phyloP scores from a whole-genome alignment of 2,329 filamentous ascomycete species.

The Fusarium tjaetaba region DNA sequence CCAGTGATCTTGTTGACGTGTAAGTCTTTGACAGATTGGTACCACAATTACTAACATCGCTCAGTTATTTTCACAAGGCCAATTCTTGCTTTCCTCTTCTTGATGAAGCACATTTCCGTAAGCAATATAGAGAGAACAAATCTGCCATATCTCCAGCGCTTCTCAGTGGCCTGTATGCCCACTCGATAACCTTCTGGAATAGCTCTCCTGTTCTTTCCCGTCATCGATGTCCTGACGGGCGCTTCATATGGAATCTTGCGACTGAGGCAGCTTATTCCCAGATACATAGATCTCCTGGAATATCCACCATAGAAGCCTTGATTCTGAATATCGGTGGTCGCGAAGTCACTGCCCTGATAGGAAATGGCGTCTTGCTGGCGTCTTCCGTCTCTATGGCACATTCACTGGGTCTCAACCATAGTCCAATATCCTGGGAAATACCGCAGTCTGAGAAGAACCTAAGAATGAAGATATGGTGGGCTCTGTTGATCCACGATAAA shows the following conservation, averaged over 20 bases:
- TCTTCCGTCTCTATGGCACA: constrained; percentile 63
- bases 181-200: constrained; percentile 67
- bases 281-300: constrained; percentile 65
- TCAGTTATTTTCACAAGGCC: constrained; percentile 50
- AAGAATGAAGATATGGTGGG: constrained; percentile 66
- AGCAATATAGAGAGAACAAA: constrained; percentile 56
- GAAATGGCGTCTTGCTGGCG: constrained; percentile 63
- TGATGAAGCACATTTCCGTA: constrained; percentile 63
- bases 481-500: constrained; percentile 62
- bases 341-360: constrained; percentile 68
- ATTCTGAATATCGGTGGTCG: constrained; percentile 68
- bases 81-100: constrained; percentile 71
- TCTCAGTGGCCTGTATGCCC: constrained; percentile 66
- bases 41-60: constrained; percentile 4
- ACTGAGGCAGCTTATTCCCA: constrained; percentile 69
- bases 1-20: constrained; percentile 60
- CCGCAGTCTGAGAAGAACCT: constrained; percentile 59
- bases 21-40: constrained; percentile 38
- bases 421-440: constrained; percentile 64
- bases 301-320: constrained; percentile 67
- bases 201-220: constrained; percentile 55
- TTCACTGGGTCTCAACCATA: constrained; percentile 64
- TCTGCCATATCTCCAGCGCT: constrained; percentile 65
- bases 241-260: constrained; percentile 71
- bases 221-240: constrained; percentile 64